Percentiles rank a stretch among this genome's conserved stretches.
phyloP scores from a whole-genome alignment of 331 rosid species.

The Pyracantha coccinea region DNA sequence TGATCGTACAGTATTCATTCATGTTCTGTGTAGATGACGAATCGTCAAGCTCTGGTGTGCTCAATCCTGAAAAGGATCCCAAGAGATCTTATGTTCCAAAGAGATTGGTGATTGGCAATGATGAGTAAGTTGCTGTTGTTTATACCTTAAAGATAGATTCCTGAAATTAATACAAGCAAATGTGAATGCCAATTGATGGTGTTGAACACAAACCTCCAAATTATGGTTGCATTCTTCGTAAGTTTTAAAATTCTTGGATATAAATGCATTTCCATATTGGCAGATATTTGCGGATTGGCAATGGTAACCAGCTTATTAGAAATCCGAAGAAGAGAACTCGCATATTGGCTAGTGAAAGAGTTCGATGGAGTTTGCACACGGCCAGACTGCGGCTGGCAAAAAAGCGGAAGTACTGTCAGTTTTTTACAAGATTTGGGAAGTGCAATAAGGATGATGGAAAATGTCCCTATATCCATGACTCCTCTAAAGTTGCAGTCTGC shows the following conservation, averaged over 20 bases:
- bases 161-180: neutral
- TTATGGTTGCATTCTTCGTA: conserved; percentile 12
- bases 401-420: conserved; percentile 86
- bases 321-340: conserved; percentile 92
- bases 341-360: conserved; percentile 84
- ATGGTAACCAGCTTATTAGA: conserved; percentile 84
- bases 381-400: conserved; percentile 88
- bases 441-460: conserved; percentile 87
- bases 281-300: conserved; percentile 91
- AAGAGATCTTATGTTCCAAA: conserved; percentile 66
- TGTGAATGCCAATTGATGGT: neutral
- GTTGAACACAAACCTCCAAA: neutral
- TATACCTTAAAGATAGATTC: conserved; percentile 11
- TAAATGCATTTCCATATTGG: conserved; percentile 13
- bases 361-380: conserved; percentile 98
- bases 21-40: conserved; percentile 50
- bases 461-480: conserved; percentile 91
- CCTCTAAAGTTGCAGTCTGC: conserved; percentile 95
- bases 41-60: conserved; percentile 36
- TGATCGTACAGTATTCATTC: conserved; percentile 8
- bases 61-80: conserved; percentile 37
- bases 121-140: conserved; percentile 60
- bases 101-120: conserved; percentile 88
- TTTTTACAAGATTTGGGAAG: conserved; percentile 90
- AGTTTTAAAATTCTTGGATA: neutral